Evolutionary conservation across 371 early-diverging fungal genomes (phyloP).

Genomic region (Entomophthora muscae): DNA sequence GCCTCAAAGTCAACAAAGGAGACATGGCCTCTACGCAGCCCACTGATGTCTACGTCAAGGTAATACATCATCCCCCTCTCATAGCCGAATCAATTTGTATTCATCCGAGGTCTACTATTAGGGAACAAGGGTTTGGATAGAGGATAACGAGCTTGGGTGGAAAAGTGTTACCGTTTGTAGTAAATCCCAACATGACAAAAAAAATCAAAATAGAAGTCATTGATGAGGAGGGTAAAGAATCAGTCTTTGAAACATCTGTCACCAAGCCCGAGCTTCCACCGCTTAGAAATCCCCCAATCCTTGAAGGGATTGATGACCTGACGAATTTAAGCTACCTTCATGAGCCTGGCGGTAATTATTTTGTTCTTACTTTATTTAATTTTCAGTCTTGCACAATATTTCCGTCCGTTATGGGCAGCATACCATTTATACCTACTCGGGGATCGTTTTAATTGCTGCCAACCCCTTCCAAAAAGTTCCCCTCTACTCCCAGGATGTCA

Average conservation of each 20-base stretch:
- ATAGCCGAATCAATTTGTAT: neutral
- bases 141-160: constrained; percentile 7
- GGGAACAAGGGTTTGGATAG: constrained; percentile 6
- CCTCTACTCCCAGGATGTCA: constrained; percentile 73
- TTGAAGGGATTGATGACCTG: constrained; percentile 83
- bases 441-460: constrained; percentile 93
- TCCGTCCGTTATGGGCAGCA: constrained; percentile 67
- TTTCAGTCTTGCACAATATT: constrained; percentile 71
- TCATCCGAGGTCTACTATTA: neutral
- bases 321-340: constrained; percentile 79
- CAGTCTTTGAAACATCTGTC: neutral
- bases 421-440: constrained; percentile 98
- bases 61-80: neutral
- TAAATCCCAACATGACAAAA: constrained; percentile 13
- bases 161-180: constrained; percentile 1
- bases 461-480: constrained; percentile 91
- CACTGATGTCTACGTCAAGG: neutral
- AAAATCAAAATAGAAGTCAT: constrained; percentile 39
- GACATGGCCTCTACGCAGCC: neutral
- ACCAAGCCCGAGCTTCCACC: constrained; percentile 55
- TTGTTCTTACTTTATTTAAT: neutral
- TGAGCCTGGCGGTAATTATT: constrained; percentile 80
- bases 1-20: no score
- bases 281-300: constrained; percentile 69
- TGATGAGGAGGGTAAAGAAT: constrained; percentile 37